Percentiles rank a stretch among this genome's conserved stretches.
phyloP scores from a whole-genome alignment of 2,329 filamentous ascomycete species.

The Talaromyces verruculosus region DNA sequence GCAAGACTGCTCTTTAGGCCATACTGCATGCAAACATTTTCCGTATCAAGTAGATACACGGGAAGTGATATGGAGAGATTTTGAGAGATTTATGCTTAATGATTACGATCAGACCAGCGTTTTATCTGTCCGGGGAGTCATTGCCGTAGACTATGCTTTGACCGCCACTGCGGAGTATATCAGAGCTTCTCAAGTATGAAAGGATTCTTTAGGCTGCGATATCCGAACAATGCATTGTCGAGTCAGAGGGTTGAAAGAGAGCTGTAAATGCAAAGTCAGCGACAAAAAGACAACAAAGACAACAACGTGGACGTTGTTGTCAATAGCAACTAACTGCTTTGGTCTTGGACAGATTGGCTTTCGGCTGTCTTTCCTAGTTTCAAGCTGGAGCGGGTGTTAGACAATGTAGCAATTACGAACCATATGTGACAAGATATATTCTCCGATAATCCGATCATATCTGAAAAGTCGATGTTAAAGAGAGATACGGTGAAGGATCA shows the following conservation, averaged over 20 bases:
- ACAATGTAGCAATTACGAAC: background rate
- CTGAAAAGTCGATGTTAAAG: background rate
- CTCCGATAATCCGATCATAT: background rate
- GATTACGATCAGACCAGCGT: background rate
- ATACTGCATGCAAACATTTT: background rate
- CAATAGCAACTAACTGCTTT: background rate
- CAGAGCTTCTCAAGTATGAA: background rate
- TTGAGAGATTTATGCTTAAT: background rate
- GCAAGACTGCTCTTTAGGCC: background rate
- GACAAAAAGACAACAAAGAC: background rate
- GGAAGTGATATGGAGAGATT: too few species aligned
- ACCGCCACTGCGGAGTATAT: background rate
- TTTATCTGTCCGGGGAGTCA: background rate
- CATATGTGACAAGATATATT: background rate
- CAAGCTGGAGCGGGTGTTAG: background rate
- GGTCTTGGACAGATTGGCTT: background rate
- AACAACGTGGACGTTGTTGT: background rate
- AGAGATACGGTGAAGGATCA: conserved; percentile 11
- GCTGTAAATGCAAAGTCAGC: background rate
- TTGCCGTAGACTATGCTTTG: background rate
- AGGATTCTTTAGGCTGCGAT: background rate
- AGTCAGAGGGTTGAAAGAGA: background rate
- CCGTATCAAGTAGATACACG: conserved; percentile 12
- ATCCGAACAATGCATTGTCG: background rate
- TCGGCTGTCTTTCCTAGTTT: background rate